Base-by-base conservation (phyloP, 1,284 basidiomycete species). In the Grifola frondosa region DNA sequence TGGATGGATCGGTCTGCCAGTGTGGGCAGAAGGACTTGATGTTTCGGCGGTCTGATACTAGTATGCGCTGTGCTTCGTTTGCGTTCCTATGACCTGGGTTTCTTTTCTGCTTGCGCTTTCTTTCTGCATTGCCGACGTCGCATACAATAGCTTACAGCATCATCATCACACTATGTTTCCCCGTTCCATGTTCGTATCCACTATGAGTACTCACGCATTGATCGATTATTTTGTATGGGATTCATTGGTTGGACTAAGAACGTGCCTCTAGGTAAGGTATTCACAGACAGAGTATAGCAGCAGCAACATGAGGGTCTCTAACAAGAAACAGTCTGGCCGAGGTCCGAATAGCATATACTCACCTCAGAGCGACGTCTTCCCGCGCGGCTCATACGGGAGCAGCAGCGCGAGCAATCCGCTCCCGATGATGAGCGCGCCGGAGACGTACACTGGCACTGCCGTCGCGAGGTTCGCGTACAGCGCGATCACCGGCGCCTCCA, bases 301-400 rank as follows among this genome's bases (percentile, higher is more conserved):
- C 30, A 6, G 13, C n/a, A n/a, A n/a, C n/a, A n/a, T n/a, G n/a
- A n/a, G n/a, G n/a, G n/a, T n/a, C n/a, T 31, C 30, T 31, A 31
- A 7, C n/a, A 31, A 13, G 19, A 15, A 17, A 31, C 30, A 31
- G n/a, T 6, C 6, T 31, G n/a, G 30, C 19, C n/a, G 19, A 6
- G 6, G n/a, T 6, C 30, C 6, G 19, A 6, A n/a, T 15, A 40
- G n/a, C 4, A 12, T 28, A 41, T 28, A 25, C 40, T 37, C 40
- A 46, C 31, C 32, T 60, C 39, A 66, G 33, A 65, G 54, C 29
- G 81, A 80, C n/a, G 80, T 77, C 54, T 76, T 82, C 21, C 87
- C 87, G 40, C 80, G 65, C 4, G 86, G 81, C 64, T 90, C 87
- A 50, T 82, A 87, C 0, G 90, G 90, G 37, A 93, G 67, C 11